Conservation (phyloP, 805 yeast species). For the Ogataea paradorogensis region DNA sequence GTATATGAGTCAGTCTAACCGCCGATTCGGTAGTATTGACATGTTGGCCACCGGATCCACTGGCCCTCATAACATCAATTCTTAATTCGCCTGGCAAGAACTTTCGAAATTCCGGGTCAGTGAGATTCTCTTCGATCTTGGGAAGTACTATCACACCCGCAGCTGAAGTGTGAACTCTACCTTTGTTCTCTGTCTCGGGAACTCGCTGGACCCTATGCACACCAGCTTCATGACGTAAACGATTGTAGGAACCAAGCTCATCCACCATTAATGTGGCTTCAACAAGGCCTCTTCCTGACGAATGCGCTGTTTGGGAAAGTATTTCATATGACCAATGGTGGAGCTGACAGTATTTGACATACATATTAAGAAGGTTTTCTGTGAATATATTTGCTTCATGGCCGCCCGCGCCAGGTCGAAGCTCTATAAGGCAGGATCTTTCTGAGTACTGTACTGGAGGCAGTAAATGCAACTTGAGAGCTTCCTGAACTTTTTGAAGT, state of each 20-base stretch:
- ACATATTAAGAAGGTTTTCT: slow-evolving; percentile 77
- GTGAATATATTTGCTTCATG: slow-evolving; percentile 89
- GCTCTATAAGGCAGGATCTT: slow-evolving; percentile 73
- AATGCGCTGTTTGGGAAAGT: slow-evolving; percentile 53
- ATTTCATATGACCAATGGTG: slow-evolving; percentile 67
- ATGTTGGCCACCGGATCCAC: slow-evolving; percentile 98
- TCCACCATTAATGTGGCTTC: slow-evolving; percentile 77
- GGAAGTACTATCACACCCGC: slow-evolving; percentile 95
- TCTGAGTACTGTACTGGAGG: slow-evolving; percentile 79
- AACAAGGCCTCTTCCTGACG: slow-evolving; percentile 62
- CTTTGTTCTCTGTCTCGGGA: slow-evolving; percentile 91
- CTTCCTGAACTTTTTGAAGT: slow-evolving; percentile 40
- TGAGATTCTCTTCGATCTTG: slow-evolving; percentile 57
- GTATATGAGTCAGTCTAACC: slow-evolving; percentile 86
- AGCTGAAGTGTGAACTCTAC: slow-evolving; percentile 92
- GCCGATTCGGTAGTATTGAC: slow-evolving; percentile 98
- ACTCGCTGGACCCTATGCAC: slow-evolving; percentile 94
- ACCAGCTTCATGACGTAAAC: slow-evolving; percentile 82
- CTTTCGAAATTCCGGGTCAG: slow-evolving; percentile 43
- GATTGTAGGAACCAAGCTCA: slow-evolving; percentile 72
- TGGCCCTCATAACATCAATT: slow-evolving; percentile 94
- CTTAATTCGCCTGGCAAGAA: slow-evolving; percentile 86
- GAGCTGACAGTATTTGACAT: slow-evolving; percentile 61
- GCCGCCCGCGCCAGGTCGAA: slow-evolving; percentile 97
- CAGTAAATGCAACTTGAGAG: slow-evolving; percentile 56